A percentile compares a stretch with the other conserved stretches of the same genome.
phyloP scores from a whole-genome alignment of 305 asterid species.

The Fraxinus baroniana region DNA sequence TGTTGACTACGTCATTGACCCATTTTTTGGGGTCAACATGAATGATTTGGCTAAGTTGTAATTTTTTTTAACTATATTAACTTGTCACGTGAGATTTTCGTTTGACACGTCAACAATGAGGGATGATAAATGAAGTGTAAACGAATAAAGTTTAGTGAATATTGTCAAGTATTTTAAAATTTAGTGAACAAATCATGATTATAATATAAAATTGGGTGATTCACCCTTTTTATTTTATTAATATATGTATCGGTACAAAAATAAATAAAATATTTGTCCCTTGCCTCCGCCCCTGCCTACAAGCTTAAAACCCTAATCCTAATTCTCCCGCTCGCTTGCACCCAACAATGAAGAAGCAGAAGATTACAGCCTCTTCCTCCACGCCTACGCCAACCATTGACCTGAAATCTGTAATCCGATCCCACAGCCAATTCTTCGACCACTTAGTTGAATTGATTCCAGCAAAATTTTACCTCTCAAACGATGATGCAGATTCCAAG shows the following conservation, averaged over 20 bases:
- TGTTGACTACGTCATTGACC: too few relatives aligned
- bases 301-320: background rate
- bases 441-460: slow-evolving; percentile 68
- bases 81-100: too few relatives aligned
- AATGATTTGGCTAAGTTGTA: too few relatives aligned
- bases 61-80: too few relatives aligned
- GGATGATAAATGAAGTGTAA: background rate
- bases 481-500: slow-evolving; percentile 55
- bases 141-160: too few relatives aligned
- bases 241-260: background rate
- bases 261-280: background rate
- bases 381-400: slow-evolving; percentile 19
- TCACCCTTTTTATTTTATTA: too few relatives aligned
- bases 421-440: slow-evolving; percentile 58
- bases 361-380: slow-evolving; percentile 7
- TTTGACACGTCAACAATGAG: background rate
- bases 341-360: slow-evolving; percentile 24
- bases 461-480: slow-evolving; percentile 64
- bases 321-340: background rate
- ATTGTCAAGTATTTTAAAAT: too few relatives aligned
- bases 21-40: too few relatives aligned
- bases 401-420: slow-evolving; percentile 43
- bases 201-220: too few relatives aligned
- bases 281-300: background rate
- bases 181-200: too few relatives aligned